Evolutionary conservation across 768 basidiomycete species (phyloP).

Genomic region (Lactarius pseudohatsudake): DNA sequence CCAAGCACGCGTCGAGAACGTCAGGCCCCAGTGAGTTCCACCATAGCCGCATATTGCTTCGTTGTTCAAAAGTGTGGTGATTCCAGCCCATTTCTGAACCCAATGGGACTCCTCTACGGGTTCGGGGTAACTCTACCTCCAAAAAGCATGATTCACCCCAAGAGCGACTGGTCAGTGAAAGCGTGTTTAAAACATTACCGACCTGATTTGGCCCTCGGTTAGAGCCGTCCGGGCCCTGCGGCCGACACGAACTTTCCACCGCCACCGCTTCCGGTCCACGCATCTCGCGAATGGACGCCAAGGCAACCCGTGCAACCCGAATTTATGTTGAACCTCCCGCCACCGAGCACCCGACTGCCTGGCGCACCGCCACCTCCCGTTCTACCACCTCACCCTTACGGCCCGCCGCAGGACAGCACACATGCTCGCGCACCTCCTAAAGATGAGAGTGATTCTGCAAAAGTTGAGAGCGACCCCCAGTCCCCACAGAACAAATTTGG

Average conservation of each 20-base stretch:
- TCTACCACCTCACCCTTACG: conserved; percentile 1
- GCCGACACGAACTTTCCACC: not conserved
- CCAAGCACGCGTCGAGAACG: conserved; percentile 17
- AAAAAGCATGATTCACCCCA: not conserved
- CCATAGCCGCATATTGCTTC: not conserved
- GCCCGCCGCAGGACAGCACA: not conserved
- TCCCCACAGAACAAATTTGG: not conserved
- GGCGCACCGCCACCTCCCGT: conserved; percentile 24
- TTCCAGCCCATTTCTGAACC: conserved; percentile 1
- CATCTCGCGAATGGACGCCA: conserved; percentile 16
- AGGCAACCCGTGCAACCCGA: conserved; percentile 9
- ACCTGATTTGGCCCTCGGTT: not conserved
- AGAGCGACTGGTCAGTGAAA: conserved; percentile 16
- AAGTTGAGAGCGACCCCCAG: conserved; percentile 3
- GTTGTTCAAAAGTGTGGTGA: not conserved
- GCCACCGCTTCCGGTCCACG: not conserved
- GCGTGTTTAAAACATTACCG: not conserved
- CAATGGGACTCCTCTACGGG: not conserved
- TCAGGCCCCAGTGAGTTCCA: conserved; percentile 12
- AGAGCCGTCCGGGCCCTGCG: conserved; percentile 13
- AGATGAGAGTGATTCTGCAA: conserved; percentile 4
- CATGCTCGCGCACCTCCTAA: not conserved
- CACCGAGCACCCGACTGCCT: conserved; percentile 22
- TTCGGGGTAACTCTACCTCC: not conserved
- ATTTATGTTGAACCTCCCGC: conserved; percentile 21